Evolutionary conservation across 805 yeast genomes (phyloP), one percentile per base, ranked within the genome.

Genomic region (Wickerhamiella hasegawae): DNA sequence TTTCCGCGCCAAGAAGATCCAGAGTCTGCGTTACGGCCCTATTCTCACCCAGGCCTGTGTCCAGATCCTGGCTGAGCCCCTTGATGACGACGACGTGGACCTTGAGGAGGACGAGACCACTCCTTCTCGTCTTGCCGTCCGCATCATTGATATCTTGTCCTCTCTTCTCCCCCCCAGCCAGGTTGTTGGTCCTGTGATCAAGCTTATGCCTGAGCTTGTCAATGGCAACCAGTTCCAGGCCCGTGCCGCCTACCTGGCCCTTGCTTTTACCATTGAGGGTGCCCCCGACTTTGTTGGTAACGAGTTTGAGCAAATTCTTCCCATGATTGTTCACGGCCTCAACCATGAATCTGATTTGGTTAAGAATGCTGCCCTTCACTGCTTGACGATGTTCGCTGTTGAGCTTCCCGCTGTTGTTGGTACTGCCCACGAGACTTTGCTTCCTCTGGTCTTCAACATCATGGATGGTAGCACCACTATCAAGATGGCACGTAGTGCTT

Each of bases 71-170:
- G 68, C 84, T 43, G 94, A 82, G 59, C 73, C 69, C 48, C 56
- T 60, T 35, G 92, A 79, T 48, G 72, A 76, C 37, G 90, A 79
- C 45, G 76, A 69, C 24, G 87, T 78, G 53, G 85, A 78, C 43
- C 94, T 81, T 53, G 92, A 84, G 48, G 84, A 82, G 52, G 95
- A 84, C 60, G 97, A 87, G 59, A 78, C 73, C 50, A 69, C 75
- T 37, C 92, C 94, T 38, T 59, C 74, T 30, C 57, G 77, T 34
- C 67, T 83, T 45, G 94, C 93, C 12, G 66, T 84, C 48, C 72
- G 94, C 60, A 63, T 87, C 40, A 57, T 90, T 36, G 79, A 82
- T 35, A 70, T 71, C 51, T 72, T 87, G 45, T 71, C 97, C 14
- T 63, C 76, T 31, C 84, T 77, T 51, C 66, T 90, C 49, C 95